A percentile compares a stretch with the other conserved stretches of the same genome.
These are phyloP conservation scores for Papiliotrema terrestris DNA, from an alignment of 1,284 basidiomycete species.

Conservation along the genomic window DNA sequence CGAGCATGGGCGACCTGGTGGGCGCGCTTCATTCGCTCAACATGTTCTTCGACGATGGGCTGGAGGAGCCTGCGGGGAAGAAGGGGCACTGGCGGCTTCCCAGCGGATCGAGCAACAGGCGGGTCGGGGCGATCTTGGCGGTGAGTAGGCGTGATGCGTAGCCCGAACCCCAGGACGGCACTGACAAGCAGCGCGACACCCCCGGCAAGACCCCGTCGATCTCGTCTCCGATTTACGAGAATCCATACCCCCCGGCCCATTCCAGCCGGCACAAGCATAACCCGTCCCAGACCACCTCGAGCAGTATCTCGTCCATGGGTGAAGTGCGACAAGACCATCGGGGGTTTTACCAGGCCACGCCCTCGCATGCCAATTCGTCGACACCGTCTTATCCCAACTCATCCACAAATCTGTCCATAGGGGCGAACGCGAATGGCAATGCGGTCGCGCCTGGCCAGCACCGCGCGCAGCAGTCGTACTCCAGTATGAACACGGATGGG, in stretches of 20 bases:
- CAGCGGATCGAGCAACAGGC: slow-evolving; percentile 23
- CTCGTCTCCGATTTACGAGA: slow-evolving; percentile 30
- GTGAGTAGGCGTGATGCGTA: slow-evolving; percentile 15
- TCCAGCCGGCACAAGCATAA: slow-evolving; percentile 4
- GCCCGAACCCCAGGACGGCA: neutral
- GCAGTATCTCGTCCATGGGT: slow-evolving; percentile 3
- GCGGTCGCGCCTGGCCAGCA: neutral
- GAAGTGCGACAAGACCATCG: neutral
- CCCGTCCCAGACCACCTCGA: slow-evolving; percentile 7
- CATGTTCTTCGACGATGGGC: slow-evolving; percentile 71
- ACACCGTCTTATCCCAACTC: neutral
- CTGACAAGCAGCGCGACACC: slow-evolving; percentile 4
- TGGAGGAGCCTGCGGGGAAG: slow-evolving; percentile 15
- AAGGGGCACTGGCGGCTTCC: slow-evolving; percentile 16
- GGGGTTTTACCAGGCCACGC: neutral
- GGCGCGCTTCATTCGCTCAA: slow-evolving; percentile 81
- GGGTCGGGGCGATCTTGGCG: slow-evolving; percentile 32
- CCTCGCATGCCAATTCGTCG: neutral
- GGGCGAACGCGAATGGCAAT: neutral
- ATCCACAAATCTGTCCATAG: neutral
- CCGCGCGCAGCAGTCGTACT: neutral
- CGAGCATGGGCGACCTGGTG: slow-evolving; percentile 73
- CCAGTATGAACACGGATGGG: neutral
- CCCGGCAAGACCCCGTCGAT: slow-evolving; percentile 25
- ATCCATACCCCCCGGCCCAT: slow-evolving; percentile 1